Percentiles rank a stretch among this genome's conserved stretches.
Evolutionary conservation across 495 filamentous ascomycete genomes (phyloP).

Genomic region (Tuber calosporum): DNA sequence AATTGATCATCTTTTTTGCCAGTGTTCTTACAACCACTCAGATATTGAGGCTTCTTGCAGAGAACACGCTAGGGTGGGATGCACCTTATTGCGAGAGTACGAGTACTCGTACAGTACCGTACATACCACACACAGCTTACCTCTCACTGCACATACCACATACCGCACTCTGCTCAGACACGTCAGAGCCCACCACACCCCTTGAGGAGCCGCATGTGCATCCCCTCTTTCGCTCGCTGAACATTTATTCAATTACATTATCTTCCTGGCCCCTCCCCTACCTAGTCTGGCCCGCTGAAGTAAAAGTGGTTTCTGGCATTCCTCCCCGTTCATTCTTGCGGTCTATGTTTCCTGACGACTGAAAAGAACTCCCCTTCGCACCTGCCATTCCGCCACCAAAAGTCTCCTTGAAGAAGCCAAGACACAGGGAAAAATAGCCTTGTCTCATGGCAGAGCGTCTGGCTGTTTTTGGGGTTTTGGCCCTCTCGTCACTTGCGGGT

Average conservation of each 20-base stretch:
- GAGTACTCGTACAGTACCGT: no score
- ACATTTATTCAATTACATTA: conserved; percentile 38
- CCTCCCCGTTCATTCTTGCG: conserved; percentile 18
- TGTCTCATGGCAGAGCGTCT: conserved; percentile 37
- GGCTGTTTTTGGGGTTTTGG: conserved; percentile 30
- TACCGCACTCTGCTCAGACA: conserved; percentile 37
- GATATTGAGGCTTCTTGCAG: conserved; percentile 6
- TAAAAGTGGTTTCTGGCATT: conserved; percentile 29
- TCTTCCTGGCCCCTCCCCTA: conserved; percentile 26
- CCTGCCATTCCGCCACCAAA: neutral
- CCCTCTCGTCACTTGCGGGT: conserved; percentile 27
- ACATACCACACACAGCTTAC: neutral
- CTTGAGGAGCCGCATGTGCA: conserved; percentile 34
- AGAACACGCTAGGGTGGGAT: conserved; percentile 35
- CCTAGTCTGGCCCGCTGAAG: conserved; percentile 21
- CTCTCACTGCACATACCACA: neutral
- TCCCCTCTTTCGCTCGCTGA: conserved; percentile 34
- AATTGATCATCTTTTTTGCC: conserved; percentile 3
- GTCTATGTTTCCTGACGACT: conserved; percentile 22
- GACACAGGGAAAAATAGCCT: conserved; percentile 31
- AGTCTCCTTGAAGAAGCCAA: conserved; percentile 7
- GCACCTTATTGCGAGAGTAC: conserved; percentile 8
- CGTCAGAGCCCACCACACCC: conserved; percentile 40
- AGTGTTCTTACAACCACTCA: neutral
- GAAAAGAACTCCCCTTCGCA: neutral